Percentiles rank a stretch among this genome's conserved stretches.
Conservation (phyloP, 129 eudicot genomes). For the Arctium minus region DNA sequence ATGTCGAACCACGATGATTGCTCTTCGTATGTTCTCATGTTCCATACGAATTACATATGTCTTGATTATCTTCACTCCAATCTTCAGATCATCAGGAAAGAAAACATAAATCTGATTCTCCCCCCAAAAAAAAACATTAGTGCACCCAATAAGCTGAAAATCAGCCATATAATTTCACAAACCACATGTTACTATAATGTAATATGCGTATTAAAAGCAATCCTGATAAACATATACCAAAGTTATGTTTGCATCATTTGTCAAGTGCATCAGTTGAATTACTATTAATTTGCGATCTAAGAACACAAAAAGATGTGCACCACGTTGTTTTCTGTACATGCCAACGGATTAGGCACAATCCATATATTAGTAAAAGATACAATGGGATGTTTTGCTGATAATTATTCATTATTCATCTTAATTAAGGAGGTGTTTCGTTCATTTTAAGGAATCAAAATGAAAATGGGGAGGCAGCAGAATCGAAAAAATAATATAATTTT, state of each 20-base stretch:
- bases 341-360: neutral
- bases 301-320: neutral
- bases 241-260: neutral
- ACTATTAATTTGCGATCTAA: neutral
- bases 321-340: neutral
- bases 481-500: no score
- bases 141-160: neutral
- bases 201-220: neutral
- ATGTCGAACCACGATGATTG: constrained; percentile 30
- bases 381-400: neutral
- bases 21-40: constrained; percentile 28
- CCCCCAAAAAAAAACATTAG: neutral
- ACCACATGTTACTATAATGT: neutral
- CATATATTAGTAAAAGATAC: neutral
- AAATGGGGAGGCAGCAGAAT: no score
- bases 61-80: constrained; percentile 27
- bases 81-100: constrained; percentile 39
- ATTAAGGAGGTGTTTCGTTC: no score
- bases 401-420: no score
- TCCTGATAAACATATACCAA: neutral
- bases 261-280: neutral
- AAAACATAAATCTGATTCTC: constrained; percentile 30
- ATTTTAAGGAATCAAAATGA: no score
- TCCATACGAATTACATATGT: constrained; percentile 25
- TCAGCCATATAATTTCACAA: constrained; percentile 10